Evolutionary conservation across 108 stramenopile genomes (phyloP).

Genomic region (Cyclotella distinguenda): DNA sequence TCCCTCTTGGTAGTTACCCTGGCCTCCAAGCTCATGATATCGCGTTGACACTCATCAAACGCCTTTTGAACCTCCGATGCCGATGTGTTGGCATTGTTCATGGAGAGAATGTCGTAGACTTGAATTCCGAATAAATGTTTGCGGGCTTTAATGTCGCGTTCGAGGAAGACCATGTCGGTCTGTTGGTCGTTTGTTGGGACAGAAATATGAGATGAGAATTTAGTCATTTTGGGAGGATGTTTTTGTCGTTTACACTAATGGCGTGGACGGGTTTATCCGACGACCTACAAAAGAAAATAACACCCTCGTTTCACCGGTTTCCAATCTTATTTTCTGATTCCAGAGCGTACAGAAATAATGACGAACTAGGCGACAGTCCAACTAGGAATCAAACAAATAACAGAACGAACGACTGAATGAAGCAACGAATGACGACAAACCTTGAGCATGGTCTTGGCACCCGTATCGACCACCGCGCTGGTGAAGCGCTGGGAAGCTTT

Average conservation of each 20-base stretch:
- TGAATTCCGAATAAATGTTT: conserved; percentile 84
- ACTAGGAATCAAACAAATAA: not conserved
- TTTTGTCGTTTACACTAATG: too few relatives aligned
- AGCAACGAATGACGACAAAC: conserved; percentile 30
- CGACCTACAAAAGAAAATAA: too few relatives aligned
- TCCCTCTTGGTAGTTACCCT: conserved; percentile 27
- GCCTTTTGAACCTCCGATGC: conserved; percentile 42
- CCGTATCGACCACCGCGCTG: conserved; percentile 62
- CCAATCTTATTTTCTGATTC: too few relatives aligned
- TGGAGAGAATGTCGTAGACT: conserved; percentile 74
- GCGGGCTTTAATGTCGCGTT: conserved; percentile 86
- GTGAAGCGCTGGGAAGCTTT: conserved; percentile 30
- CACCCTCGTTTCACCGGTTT: too few relatives aligned
- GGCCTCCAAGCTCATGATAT: conserved; percentile 31
- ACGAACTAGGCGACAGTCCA: not conserved
- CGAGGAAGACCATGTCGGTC: conserved; percentile 83
- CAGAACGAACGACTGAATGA: conserved; percentile 3
- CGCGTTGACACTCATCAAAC: conserved; percentile 29
- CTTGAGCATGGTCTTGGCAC: conserved; percentile 91
- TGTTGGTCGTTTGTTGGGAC: conserved; percentile 23
- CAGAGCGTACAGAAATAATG: too few relatives aligned
- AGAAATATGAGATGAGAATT: too few relatives aligned
- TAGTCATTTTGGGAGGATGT: too few relatives aligned
- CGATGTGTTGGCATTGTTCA: conserved; percentile 10
- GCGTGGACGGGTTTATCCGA: too few relatives aligned